Conservation (phyloP, 257 asterid genomes). For the Nicotiana tabacum region DNA sequence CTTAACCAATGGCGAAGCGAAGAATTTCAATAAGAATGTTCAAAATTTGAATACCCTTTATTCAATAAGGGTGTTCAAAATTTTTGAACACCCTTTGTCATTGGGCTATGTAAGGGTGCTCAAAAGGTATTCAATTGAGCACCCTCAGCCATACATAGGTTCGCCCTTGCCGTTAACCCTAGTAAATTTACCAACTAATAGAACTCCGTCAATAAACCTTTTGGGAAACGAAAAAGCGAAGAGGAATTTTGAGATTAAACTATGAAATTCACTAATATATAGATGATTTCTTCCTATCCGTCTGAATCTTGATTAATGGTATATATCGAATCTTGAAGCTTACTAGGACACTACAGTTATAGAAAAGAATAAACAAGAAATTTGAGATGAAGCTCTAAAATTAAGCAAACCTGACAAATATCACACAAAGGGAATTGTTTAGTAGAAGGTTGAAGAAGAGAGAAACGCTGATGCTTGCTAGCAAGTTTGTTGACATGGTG, state of each 20-base stretch:
- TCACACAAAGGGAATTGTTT: conserved; percentile 54
- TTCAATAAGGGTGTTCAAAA: too few relatives aligned
- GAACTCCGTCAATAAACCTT: not conserved
- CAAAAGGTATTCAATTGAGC: too few relatives aligned
- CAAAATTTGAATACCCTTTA: too few relatives aligned
- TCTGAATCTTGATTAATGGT: not conserved
- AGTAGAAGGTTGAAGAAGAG: conserved; percentile 50
- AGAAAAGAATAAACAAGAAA: not conserved
- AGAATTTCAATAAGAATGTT: too few relatives aligned
- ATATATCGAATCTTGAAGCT: not conserved
- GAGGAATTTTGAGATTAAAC: not conserved
- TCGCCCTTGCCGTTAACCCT: not conserved
- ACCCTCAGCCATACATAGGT: too few relatives aligned
- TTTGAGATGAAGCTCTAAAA: not conserved
- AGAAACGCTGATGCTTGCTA: conserved; percentile 36
- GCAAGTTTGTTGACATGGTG: conserved; percentile 33
- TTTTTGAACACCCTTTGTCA: too few relatives aligned
- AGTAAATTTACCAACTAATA: not conserved
- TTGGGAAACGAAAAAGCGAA: not conserved
- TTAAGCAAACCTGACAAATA: conserved; percentile 50
- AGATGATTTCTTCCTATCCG: not conserved
- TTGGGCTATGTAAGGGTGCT: too few relatives aligned
- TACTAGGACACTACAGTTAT: not conserved
- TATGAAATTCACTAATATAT: not conserved
- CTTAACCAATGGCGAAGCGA: too few relatives aligned